phyloP scores from a whole-genome alignment of 345 rosid genomes.

The Populus nigra region DNA sequence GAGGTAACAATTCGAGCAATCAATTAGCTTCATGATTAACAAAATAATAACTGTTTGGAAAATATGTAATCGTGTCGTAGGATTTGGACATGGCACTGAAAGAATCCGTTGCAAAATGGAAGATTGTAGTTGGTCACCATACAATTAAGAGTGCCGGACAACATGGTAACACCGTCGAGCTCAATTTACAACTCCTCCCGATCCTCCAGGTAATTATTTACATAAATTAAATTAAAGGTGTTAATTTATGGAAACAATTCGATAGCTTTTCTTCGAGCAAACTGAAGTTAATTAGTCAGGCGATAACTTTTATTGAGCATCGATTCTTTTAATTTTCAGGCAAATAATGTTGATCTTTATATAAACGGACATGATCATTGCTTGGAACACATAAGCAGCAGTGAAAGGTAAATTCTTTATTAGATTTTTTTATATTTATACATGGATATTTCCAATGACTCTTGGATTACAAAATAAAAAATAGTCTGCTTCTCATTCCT shows the following conservation, averaged over 20 bases:
- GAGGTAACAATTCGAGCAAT: constrained; percentile 21
- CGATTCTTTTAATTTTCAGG: constrained; percentile 31
- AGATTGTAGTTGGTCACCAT: constrained; percentile 80
- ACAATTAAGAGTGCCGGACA: constrained; percentile 66
- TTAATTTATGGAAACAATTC: background rate
- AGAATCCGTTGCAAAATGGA: constrained; percentile 61
- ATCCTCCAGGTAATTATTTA: constrained; percentile 49
- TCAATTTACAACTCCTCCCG: constrained; percentile 48
- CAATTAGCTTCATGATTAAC: too few relatives aligned
- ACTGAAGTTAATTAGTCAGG: too few relatives aligned
- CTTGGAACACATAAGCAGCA: constrained; percentile 69
- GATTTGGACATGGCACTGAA: constrained; percentile 43
- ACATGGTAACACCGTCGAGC: constrained; percentile 62
- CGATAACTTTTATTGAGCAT: background rate
- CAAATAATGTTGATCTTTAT: constrained; percentile 59
- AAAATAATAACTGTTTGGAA: too few relatives aligned
- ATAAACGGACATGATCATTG: constrained; percentile 88
- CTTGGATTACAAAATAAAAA: too few relatives aligned
- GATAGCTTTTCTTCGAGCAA: too few relatives aligned
- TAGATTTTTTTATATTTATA: too few relatives aligned
- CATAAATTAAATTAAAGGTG: background rate
- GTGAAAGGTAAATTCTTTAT: constrained; percentile 33
- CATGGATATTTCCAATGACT: too few relatives aligned
- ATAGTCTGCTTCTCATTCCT: too few relatives aligned
- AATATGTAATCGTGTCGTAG: constrained; percentile 4